These are phyloP conservation scores for Coemansia sp. DNA, from an alignment of 192 early-diverging fungal genomes.

Conservation along the genomic window DNA sequence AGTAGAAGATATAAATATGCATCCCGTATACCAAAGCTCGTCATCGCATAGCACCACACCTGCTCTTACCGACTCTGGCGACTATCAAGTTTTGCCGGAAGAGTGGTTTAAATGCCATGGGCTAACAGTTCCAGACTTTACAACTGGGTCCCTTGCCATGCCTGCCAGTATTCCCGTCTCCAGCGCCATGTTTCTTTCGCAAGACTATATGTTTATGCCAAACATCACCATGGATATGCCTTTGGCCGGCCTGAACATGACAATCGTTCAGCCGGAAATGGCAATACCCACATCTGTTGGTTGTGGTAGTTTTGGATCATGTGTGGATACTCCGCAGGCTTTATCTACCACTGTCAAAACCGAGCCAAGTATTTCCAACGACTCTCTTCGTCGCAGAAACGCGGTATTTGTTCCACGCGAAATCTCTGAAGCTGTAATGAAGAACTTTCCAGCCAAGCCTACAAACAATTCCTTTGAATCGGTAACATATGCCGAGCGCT, in stretches of 20 bases:
- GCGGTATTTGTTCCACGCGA: conserved; percentile 29
- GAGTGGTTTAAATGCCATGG: background rate
- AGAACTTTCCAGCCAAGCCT: background rate
- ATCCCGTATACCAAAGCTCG: background rate
- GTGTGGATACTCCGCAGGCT: background rate
- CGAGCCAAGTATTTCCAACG: background rate
- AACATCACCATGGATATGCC: background rate
- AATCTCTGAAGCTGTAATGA: conserved; percentile 8
- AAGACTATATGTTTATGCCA: background rate
- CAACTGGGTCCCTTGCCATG: background rate
- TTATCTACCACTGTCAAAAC: background rate
- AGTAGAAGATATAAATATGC: background rate
- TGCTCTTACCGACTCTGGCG: background rate
- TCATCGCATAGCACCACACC: background rate
- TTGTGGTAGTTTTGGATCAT: background rate
- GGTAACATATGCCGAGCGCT: background rate
- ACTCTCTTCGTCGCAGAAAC: conserved; percentile 4
- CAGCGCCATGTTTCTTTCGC: background rate
- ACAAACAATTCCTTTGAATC: background rate
- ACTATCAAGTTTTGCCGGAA: background rate
- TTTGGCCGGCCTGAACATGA: background rate
- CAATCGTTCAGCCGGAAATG: background rate
- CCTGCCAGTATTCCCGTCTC: background rate
- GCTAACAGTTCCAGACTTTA: background rate
- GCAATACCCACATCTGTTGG: background rate